Percentiles rank a stretch among this genome's conserved stretches.
Conservation (phyloP, 805 yeast genomes). For the Monosporozyma aerobia region DNA sequence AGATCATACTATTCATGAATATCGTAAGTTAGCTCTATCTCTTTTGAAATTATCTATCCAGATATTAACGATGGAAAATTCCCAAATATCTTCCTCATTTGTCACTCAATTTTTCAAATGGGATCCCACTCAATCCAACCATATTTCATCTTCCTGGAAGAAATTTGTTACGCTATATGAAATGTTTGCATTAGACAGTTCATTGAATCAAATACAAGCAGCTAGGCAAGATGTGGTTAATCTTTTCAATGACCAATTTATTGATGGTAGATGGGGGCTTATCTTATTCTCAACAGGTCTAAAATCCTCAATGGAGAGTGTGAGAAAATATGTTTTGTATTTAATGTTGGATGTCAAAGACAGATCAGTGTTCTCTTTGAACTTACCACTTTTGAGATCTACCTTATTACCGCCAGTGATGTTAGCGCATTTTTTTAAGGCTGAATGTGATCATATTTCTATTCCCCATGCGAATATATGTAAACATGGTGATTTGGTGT, state of each 20-base stretch:
- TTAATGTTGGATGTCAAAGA: constrained; percentile 46
- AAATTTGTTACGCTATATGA: constrained; percentile 68
- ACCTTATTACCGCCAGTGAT: constrained; percentile 50
- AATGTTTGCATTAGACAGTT: constrained; percentile 74
- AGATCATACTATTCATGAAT: constrained; percentile 50
- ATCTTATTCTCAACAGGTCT: constrained; percentile 69
- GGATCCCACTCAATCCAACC: constrained; percentile 25
- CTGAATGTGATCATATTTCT: constrained; percentile 23
- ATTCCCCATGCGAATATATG: constrained; percentile 30
- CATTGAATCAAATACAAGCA: constrained; percentile 78
- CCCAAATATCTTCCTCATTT: constrained; percentile 2
- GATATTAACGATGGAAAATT: constrained; percentile 22
- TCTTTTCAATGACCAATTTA: constrained; percentile 43
- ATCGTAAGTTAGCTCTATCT: constrained; percentile 57
- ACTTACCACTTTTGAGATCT: constrained; percentile 30
- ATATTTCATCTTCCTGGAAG: constrained; percentile 47
- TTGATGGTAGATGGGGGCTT: constrained; percentile 66
- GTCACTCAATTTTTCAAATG: constrained; percentile 11
- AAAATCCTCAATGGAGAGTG: constrained; percentile 68
- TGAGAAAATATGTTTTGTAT: constrained; percentile 52
- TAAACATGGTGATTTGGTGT: constrained; percentile 46
- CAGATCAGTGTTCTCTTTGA: constrained; percentile 38
- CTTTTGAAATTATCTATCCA: constrained; percentile 57
- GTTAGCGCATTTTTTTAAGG: constrained; percentile 54
- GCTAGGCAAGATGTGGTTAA: constrained; percentile 54